A percentile compares a stretch with the other conserved stretches of the same genome.
These are phyloP conservation scores for Wickerhamomyces xylosicus DNA, from an alignment of 805 yeast genomes.

Conservation along the genomic window DNA sequence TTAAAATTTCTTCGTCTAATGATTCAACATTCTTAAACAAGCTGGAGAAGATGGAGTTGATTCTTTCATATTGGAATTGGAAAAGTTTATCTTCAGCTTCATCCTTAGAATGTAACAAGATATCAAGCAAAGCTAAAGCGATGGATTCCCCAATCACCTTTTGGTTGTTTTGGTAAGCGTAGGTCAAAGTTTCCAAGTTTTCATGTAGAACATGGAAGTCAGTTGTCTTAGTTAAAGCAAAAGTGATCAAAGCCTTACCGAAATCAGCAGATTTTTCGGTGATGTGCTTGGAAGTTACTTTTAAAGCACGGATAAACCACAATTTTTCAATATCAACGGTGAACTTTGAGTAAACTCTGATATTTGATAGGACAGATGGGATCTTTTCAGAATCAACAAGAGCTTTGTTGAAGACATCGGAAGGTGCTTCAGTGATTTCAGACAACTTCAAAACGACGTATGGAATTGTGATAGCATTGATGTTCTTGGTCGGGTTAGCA, in stretches of 20 bases:
- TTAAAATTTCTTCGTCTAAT: slow-evolving; percentile 14
- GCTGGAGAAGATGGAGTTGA: slow-evolving; percentile 27
- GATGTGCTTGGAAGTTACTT: slow-evolving; percentile 19
- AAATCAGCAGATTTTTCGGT: slow-evolving; percentile 11
- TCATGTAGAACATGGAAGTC: slow-evolving; percentile 7
- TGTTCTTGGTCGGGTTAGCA: slow-evolving; percentile 39
- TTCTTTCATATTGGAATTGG: slow-evolving; percentile 18
- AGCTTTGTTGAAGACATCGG: slow-evolving; percentile 23
- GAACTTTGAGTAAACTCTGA: slow-evolving; percentile 42
- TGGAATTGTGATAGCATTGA: slow-evolving; percentile 35
- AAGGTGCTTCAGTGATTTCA: slow-evolving; percentile 15
- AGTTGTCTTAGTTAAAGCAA: slow-evolving; percentile 28
- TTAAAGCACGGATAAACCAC: slow-evolving; percentile 44
- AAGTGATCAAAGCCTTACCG: slow-evolving; percentile 39
- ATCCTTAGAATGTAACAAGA: slow-evolving; percentile 10
- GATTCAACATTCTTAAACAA: slow-evolving; percentile 22
- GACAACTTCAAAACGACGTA: slow-evolving; percentile 32
- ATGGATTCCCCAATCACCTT: slow-evolving; percentile 32
- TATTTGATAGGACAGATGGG: slow-evolving; percentile 36
- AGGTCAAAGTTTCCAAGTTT: slow-evolving; percentile 18
- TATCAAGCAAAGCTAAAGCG: slow-evolving; percentile 29
- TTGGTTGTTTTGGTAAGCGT: slow-evolving; percentile 26
- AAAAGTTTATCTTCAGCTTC: slow-evolving; percentile 7
- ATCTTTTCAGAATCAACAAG: slow-evolving; percentile 28
- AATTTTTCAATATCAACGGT: slow-evolving; percentile 30